phyloP scores from a whole-genome alignment of 768 basidiomycete genomes.

The Phylloporus sp. region DNA sequence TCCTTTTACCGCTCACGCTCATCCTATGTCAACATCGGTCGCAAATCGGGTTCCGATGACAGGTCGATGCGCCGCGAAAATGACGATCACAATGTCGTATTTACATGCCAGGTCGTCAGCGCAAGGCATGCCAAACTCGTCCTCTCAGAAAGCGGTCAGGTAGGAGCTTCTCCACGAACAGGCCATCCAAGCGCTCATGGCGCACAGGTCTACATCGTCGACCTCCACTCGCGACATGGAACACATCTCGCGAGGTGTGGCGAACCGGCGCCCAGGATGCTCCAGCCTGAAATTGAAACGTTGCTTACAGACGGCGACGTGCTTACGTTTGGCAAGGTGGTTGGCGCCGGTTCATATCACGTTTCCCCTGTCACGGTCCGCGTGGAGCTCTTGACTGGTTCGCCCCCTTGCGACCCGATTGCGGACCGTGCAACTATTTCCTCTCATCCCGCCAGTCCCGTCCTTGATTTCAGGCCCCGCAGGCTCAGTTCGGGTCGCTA shows the following conservation, averaged over 20 bases:
- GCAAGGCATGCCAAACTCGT: constrained; percentile 73
- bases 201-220: constrained; percentile 60
- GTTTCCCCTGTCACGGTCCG: constrained; percentile 61
- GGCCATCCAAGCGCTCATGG: constrained; percentile 10
- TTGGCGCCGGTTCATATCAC: constrained; percentile 54
- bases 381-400: constrained; percentile 44
- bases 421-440: constrained; percentile 1
- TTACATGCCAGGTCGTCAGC: constrained; percentile 75
- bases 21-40: constrained; percentile 58
- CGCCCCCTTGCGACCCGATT: constrained; percentile 18
- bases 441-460: constrained; percentile 29
- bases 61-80: constrained; percentile 36
- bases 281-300: constrained; percentile 53
- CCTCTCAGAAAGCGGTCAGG: constrained; percentile 66
- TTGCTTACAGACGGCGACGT: constrained; percentile 62
- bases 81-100: constrained; percentile 51
- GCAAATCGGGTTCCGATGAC: constrained; percentile 50
- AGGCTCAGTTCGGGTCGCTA: constrained; percentile 53
- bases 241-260: constrained; percentile 57
- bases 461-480: constrained; percentile 18
- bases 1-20: constrained; percentile 49
- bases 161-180: constrained; percentile 37
- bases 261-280: constrained; percentile 42
- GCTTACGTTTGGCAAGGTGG: constrained; percentile 73
- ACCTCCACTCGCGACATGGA: constrained; percentile 72